phyloP scores from a whole-genome alignment of 768 basidiomycete genomes.

The Auricularia sp. region DNA sequence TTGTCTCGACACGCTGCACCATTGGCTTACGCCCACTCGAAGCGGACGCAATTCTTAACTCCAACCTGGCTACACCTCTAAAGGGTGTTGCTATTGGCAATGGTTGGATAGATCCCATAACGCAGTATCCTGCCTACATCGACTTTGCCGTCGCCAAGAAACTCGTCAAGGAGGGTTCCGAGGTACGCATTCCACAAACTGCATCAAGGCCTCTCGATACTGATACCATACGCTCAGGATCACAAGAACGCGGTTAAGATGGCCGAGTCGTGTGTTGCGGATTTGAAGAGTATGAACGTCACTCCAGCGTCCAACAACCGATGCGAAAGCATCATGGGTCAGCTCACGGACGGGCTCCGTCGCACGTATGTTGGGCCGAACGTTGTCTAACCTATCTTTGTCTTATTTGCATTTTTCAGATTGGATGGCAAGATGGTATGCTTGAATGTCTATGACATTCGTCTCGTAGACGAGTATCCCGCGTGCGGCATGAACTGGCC shows the following conservation, averaged over 20 bases:
- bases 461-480: constrained; percentile 74
- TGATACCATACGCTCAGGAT: constrained; percentile 28
- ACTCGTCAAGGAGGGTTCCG: constrained; percentile 60
- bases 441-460: constrained; percentile 91
- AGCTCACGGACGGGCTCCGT: constrained; percentile 26
- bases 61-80: constrained; percentile 50
- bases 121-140: constrained; percentile 83
- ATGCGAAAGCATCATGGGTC: constrained; percentile 54
- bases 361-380: constrained; percentile 6
- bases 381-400: constrained; percentile 2
- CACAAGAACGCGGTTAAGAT: constrained; percentile 49
- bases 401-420: constrained; percentile 26
- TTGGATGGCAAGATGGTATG: constrained; percentile 65
- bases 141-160: constrained; percentile 78
- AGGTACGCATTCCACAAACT: constrained; percentile 33
- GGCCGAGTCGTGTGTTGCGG: constrained; percentile 50
- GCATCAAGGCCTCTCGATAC: background rate
- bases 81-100: constrained; percentile 89
- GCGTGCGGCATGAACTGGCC: constrained; percentile 99
- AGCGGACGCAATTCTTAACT: constrained; percentile 72
- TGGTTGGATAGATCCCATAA: constrained; percentile 89
- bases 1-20: constrained; percentile 1
- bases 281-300: constrained; percentile 28
- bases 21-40: constrained; percentile 3
- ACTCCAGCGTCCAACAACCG: constrained; percentile 34